Conservation (phyloP, 257 asterid genomes). For the Anisodus tanguticus region DNA sequence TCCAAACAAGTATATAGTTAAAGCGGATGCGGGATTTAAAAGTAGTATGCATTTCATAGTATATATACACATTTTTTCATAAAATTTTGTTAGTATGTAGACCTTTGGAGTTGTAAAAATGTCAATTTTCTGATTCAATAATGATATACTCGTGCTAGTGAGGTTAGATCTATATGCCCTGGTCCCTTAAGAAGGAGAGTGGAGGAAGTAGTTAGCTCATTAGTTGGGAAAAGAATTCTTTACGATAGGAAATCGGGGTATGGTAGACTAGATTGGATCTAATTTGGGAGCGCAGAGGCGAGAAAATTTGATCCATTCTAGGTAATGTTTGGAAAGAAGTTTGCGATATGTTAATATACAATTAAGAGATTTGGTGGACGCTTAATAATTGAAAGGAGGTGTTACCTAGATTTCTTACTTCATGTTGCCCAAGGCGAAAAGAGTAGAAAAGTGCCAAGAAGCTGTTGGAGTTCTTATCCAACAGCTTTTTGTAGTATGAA, state of each 20-base stretch:
- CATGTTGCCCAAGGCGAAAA: neutral
- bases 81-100: too few species aligned
- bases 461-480: neutral
- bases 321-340: neutral
- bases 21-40: too few species aligned
- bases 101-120: neutral
- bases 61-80: too few species aligned
- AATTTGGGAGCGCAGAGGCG: neutral
- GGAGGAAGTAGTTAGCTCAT: neutral
- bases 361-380: conserved; percentile 2
- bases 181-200: neutral
- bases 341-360: neutral
- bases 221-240: neutral
- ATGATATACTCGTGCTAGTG: neutral
- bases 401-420: neutral
- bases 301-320: neutral
- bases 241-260: neutral
- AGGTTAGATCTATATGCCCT: neutral
- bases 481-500: neutral
- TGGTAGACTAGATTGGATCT: neutral
- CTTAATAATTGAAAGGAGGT: neutral
- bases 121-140: neutral
- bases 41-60: too few species aligned
- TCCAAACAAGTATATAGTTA: conserved; percentile 56
- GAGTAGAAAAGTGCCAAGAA: neutral